phyloP scores from a whole-genome alignment of 306 rosid genomes.

The Crotalaria pallida region DNA sequence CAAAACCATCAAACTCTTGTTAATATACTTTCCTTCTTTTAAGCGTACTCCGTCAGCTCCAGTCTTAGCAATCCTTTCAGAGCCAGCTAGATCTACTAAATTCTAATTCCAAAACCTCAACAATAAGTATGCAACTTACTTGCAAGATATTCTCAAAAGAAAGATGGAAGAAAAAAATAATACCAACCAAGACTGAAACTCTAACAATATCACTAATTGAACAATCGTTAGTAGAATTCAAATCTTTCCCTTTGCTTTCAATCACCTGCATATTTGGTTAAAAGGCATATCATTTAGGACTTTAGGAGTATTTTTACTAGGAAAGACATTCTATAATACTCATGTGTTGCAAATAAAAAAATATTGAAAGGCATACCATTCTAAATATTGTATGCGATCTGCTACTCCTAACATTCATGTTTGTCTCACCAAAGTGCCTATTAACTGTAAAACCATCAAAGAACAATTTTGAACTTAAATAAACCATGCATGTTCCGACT shows the following conservation, averaged over 20 bases:
- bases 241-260: conserved; percentile 87
- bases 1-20: conserved; percentile 91
- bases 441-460: conserved; percentile 46
- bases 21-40: conserved; percentile 93
- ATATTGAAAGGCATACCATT: conserved; percentile 52
- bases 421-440: conserved; percentile 95
- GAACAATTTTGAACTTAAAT: conserved; percentile 4
- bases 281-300: not conserved
- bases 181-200: conserved; percentile 91
- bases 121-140: conserved; percentile 17
- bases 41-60: conserved; percentile 94
- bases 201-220: conserved; percentile 60
- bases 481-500: conserved; percentile 19
- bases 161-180: not conserved
- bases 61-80: conserved; percentile 95
- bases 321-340: not conserved
- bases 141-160: not conserved
- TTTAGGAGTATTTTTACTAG: not conserved
- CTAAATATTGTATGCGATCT: conserved; percentile 97
- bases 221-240: conserved; percentile 33
- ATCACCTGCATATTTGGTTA: conserved; percentile 52
- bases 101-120: conserved; percentile 46
- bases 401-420: conserved; percentile 92
- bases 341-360: not conserved
- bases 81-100: conserved; percentile 94